Evolutionary conservation across 2,329 filamentous ascomycete species (phyloP), one percentile per base, ranked within the genome.

Genomic region (Botrytis elliptica): DNA sequence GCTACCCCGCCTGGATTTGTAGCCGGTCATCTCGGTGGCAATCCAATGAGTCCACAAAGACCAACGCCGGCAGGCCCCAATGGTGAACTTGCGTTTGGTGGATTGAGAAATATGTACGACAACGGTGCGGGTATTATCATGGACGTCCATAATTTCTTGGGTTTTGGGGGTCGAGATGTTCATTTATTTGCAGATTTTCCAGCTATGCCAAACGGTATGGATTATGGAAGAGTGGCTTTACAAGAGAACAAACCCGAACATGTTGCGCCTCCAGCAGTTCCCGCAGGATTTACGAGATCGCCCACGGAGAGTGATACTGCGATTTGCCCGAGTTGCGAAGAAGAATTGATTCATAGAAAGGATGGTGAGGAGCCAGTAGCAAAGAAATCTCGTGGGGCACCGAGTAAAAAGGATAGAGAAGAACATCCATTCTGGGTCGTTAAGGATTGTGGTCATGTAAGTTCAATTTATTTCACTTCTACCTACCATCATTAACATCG

Each of bases 351-450:
- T 9, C 90, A 91, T 69, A 92, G 94, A 22, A 84, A 57, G 33
- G 78, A 79, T 7, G n/a, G 25, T 18, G 75, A 78, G 46, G 75
- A 76, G 33, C 79, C 80, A 8, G 80, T 82, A 8, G 84, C 83
- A 79, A 86, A 83, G 75, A 78, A 82, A 44, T 75, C 76, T 16
- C 82, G 84, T 29, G 90, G 87, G 78, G 84, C 86, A 33, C 83
- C 85, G 10, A 87, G 86, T 36, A 81, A 74, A 72, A 82, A 86
- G 72, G 85, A 86, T 36, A 85, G 88, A 42, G 81, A 85, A 49
- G 94, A 97, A 82, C 91, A 93, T 80, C 92, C 97, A 79, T 95
- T 98, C 75, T 98, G 95, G 94, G 92, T 96, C 0, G 87, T 96
- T 52, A 97, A 95, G 83, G 88, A 88, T 70, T 99, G 96, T 81